Evolutionary conservation across 2,329 filamentous ascomycete genomes (phyloP), one percentile per base, ranked within the genome.

Genomic region (Colletotrichum kahawae): DNA sequence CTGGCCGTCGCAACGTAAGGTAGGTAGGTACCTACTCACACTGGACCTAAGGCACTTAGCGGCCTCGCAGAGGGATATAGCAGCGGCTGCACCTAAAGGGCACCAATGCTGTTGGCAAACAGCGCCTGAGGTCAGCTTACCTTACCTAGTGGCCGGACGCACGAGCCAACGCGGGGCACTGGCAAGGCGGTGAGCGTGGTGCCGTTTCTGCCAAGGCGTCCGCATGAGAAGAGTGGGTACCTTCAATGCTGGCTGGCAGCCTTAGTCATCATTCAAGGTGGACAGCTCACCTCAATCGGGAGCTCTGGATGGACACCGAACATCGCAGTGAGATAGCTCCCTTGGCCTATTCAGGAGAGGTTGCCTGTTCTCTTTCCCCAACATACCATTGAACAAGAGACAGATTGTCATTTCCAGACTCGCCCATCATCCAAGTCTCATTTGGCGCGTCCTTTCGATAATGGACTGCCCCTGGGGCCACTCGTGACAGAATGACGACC

Each of bases 401-500:
- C 16, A 48, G 18, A 29, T 54, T 38, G 14, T n/a, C 31, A n/a
- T n/a, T 7, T 16, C 4, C 33, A 21, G 7, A 21, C 16, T n/a
- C 9, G 9, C 12, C 9, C 21, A 33, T 27, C 16, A 21, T 13
- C 33, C 5, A 10, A 54, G n/a, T 60, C 34, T 51, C 21, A 16
- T 36, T 34, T 62, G n/a, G 36, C 21, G 27, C 54, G 27, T 51
- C 2, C 31, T 54, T 12, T 34, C 38, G 63, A 75, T 66, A 31
- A 77, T 77, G 76, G 75, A 59, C 57, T 60, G 70, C 67, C 36
- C 56, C 48, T 67, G 38, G 56, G 68, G 64, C 66, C 36, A 63
- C 62, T 60, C 63, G 67, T 77, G 79, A 80, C 83, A 93, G 87
- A 81, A 98, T 98, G 95, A 97, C 95, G 84, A 93, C 95, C 81